A percentile compares a stretch with the other conserved stretches of the same genome.
phyloP scores from a whole-genome alignment of 176 grass and related monocot genomes.

The Hordeum marinum region DNA sequence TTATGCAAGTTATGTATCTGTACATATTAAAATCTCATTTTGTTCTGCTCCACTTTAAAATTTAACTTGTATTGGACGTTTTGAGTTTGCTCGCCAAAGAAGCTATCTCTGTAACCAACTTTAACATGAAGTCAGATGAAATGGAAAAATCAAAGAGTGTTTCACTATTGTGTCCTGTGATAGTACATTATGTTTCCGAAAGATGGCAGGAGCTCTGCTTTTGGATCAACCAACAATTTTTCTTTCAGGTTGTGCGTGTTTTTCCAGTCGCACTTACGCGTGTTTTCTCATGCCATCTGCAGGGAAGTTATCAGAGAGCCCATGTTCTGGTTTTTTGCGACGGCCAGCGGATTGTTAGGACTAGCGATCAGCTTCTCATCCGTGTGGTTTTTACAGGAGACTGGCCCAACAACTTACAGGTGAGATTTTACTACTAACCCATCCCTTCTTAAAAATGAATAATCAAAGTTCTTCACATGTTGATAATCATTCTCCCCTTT shows the following conservation, averaged over 20 bases:
- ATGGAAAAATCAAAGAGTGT: not conserved
- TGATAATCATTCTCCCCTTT: not conserved
- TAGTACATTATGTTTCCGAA: not conserved
- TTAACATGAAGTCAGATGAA: not conserved
- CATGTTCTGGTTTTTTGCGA: conserved; percentile 86
- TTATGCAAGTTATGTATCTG: not conserved
- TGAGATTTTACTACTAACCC: conserved; percentile 22
- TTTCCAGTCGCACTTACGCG: conserved; percentile 6
- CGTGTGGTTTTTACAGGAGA: conserved; percentile 84
- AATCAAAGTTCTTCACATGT: not conserved
- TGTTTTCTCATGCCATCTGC: conserved; percentile 22
- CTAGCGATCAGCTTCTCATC: conserved; percentile 93
- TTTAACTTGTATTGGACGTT: not conserved
- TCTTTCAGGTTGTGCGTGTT: not conserved
- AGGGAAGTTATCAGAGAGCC: conserved; percentile 67
- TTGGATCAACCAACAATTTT: not conserved
- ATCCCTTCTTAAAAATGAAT: not conserved
- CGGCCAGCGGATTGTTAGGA: conserved; percentile 73
- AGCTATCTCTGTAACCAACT: not conserved
- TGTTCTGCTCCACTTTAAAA: not conserved
- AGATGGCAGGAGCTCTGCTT: not conserved
- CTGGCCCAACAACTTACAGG: conserved; percentile 90
- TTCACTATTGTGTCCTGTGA: too few species aligned
- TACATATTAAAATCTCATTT: not conserved
- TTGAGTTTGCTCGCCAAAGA: not conserved